phyloP scores from a whole-genome alignment of 305 asterid genomes.

The Solanum hybrid region DNA sequence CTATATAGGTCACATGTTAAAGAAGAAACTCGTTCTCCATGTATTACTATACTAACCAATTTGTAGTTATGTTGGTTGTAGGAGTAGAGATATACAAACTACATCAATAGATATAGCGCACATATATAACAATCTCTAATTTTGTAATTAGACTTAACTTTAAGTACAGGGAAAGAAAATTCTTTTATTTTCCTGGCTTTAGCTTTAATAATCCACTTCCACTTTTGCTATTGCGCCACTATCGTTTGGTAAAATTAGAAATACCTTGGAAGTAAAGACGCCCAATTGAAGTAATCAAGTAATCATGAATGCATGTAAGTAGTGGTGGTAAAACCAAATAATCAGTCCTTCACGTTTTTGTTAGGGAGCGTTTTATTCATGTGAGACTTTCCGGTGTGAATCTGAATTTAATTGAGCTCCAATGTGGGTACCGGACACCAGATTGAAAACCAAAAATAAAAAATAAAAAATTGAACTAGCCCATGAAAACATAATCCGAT shows the following conservation, averaged over 20 bases:
- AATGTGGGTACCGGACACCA: no score
- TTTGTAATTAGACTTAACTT: neutral
- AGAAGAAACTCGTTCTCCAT: neutral
- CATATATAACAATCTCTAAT: neutral
- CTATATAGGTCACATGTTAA: neutral
- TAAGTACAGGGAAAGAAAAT: neutral
- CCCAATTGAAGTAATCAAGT: neutral
- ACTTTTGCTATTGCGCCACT: constrained; percentile 12
- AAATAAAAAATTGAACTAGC: neutral
- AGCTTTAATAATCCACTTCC: constrained; percentile 27
- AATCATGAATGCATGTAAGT: neutral
- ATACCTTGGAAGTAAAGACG: constrained; percentile 24
- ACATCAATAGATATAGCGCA: neutral
- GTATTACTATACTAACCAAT: neutral
- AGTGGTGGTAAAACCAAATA: neutral
- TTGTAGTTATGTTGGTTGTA: neutral
- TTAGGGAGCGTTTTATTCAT: neutral
- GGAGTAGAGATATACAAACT: neutral
- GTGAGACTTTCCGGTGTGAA: accelerated
- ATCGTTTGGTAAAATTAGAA: constrained; percentile 21
- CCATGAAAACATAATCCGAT: neutral
- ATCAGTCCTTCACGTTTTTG: neutral
- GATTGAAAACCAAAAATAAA: neutral
- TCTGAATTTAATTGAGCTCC: no score
- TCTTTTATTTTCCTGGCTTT: constrained; percentile 17